Evolutionary conservation across 2,329 filamentous ascomycete species (phyloP).

Genomic region (Paramyrothecium sp.): DNA sequence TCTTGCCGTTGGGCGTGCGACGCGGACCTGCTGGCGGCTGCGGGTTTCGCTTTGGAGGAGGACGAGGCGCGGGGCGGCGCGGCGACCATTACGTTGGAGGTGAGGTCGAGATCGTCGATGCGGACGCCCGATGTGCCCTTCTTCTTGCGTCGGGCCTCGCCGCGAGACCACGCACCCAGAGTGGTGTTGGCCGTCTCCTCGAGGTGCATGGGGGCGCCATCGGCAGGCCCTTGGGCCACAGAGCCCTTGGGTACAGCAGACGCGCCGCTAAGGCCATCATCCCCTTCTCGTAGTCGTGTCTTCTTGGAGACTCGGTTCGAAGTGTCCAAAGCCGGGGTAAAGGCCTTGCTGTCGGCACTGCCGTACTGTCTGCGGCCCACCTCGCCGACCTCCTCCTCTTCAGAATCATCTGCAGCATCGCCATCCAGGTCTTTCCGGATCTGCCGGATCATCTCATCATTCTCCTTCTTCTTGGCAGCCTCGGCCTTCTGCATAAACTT

Average conservation of each 20-base stretch:
- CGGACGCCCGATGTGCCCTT: constrained; percentile 29
- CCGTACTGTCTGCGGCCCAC: constrained; percentile 73
- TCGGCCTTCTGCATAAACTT: constrained; percentile 95
- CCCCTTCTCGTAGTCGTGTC: constrained; percentile 21
- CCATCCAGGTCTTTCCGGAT: constrained; percentile 73
- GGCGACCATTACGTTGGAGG: constrained; percentile 30
- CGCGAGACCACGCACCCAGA: constrained; percentile 41
- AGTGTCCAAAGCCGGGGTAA: constrained; percentile 26
- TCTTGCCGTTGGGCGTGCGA: not conserved
- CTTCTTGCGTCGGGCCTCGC: constrained; percentile 34
- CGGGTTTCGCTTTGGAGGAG: constrained; percentile 26
- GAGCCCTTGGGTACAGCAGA: constrained; percentile 16
- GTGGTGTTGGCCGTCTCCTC: constrained; percentile 21
- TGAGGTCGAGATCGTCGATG: constrained; percentile 39
- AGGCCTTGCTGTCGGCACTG: constrained; percentile 33
- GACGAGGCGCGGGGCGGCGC: constrained; percentile 11
- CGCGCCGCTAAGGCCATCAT: constrained; percentile 21
- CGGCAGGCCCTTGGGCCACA: constrained; percentile 1
- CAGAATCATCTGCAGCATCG: constrained; percentile 46
- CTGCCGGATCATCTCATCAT: constrained; percentile 71
- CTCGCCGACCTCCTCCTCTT: constrained; percentile 53
- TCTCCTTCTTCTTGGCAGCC: constrained; percentile 71
- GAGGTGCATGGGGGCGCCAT: constrained; percentile 7
- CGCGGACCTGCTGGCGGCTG: constrained; percentile 14
- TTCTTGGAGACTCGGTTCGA: constrained; percentile 26